Conservation (phyloP, 805 yeast genomes). For the Kluyveromyces lactis region DNA sequence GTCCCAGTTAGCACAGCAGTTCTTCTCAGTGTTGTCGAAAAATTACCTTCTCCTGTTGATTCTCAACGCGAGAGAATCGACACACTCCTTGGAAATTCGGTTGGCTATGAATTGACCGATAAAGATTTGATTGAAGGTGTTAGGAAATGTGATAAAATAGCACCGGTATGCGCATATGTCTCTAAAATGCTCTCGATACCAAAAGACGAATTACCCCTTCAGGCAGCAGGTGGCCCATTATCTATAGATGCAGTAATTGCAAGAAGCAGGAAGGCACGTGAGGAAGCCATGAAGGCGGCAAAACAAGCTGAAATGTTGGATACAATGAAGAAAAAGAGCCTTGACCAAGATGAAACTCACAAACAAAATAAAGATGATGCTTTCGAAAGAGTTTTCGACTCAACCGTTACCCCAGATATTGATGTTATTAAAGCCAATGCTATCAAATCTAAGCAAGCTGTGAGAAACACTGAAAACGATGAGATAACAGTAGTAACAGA, state of each 20-base stretch:
- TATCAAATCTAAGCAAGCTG: conserved; percentile 1
- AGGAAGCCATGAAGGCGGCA: conserved; percentile 60
- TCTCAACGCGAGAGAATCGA: conserved; percentile 73
- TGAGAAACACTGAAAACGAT: conserved; percentile 7
- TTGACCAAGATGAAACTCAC: conserved; percentile 6
- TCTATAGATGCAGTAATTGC: conserved; percentile 54
- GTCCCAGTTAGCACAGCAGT: conserved; percentile 85
- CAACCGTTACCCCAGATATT: conserved; percentile 20
- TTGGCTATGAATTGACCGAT: conserved; percentile 40
- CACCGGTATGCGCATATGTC: conserved; percentile 68
- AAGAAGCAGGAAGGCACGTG: conserved; percentile 55
- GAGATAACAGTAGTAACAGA: conserved; percentile 18
- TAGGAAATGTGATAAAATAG: conserved; percentile 55
- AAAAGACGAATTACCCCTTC: conserved; percentile 64
- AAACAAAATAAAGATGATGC: conserved; percentile 7
- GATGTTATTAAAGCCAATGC: conserved; percentile 1
- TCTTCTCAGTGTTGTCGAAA: conserved; percentile 73
- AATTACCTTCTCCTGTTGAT: conserved; percentile 70
- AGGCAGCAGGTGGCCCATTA: conserved; percentile 32
- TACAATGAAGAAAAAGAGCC: conserved; percentile 12
- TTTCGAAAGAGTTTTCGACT: conserved; percentile 22
- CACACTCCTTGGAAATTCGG: conserved; percentile 52
- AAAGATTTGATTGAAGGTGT: conserved; percentile 45
- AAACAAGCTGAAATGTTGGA: conserved; percentile 38
- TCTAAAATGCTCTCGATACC: conserved; percentile 88